Evolutionary conservation across 1,139 yeast species (phyloP), one percentile per base, ranked within the genome.

Genomic region (Pneumocystis murina): DNA sequence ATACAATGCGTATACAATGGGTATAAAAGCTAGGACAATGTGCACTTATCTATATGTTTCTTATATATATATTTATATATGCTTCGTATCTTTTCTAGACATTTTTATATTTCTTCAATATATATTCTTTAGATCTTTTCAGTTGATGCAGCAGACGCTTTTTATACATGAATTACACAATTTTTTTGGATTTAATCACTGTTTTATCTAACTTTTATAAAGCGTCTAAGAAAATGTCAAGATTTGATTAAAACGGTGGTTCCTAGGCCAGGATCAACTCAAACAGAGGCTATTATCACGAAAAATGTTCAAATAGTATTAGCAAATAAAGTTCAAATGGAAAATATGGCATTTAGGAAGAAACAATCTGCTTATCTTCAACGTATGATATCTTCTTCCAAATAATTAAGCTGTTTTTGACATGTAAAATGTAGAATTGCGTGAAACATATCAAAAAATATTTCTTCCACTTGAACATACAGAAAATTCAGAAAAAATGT

Each of bases 341-440:
- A 82, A 61, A 85, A 95, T 59, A 81, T 91, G 36, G 79, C 80
- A 62, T 92, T 91, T 75, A 78, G 98, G 64, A 87, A 88, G 70
- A 77, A 91, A 70, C 99, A 92, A 73, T 88, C 91, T 70, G 85
- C 86, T 69, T 94, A 92, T 71, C 84, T 94, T 71, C 86, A 87
- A 70, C 83, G 75, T 5, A 72, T 77, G 58, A 72, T 77, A 55
- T 75, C 72, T 58, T 78, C 73, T 60, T 69, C 30, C 10, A 16
- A 20, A 38, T 38, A 38, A 40, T 40, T 40, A 7, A 16, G 48
- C 3, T n/a, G 5, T 40, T 16, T 38, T 16, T 40, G 48, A 40
- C 17, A 16, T 17, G 7, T n/a, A 2, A 40, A 16, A 7, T 16
- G 5, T 41, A 38, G 63, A 10, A 61, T 61, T 12, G 62, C 64